Percentiles rank a stretch among this genome's conserved stretches.
These are phyloP conservation scores for Lipomyces orientalis DNA, from an alignment of 805 yeast genomes.

Conservation along the genomic window DNA sequence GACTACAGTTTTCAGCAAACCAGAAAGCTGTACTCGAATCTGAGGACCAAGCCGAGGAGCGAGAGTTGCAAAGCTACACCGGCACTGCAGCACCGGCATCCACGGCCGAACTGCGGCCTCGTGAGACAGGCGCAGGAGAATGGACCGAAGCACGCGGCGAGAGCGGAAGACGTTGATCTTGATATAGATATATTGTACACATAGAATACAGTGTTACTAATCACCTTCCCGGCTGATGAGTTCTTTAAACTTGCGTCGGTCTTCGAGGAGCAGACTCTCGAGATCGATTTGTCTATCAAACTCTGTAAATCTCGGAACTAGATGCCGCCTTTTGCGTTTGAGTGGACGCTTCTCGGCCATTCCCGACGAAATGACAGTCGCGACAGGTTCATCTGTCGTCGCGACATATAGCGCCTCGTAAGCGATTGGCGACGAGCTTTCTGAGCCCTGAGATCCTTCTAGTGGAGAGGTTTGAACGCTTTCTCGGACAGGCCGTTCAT, in stretches of 20 bases:
- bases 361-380: not conserved
- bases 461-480: not conserved
- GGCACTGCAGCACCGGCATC: slow-evolving; percentile 23
- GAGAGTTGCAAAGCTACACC: slow-evolving; percentile 38
- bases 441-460: not conserved
- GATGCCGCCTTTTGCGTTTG: not conserved
- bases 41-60: slow-evolving; percentile 49
- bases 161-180: slow-evolving; percentile 52
- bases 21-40: slow-evolving; percentile 49
- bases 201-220: not conserved
- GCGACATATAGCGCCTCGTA: not conserved
- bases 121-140: slow-evolving; percentile 76
- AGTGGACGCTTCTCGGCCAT: not conserved
- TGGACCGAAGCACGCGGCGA: slow-evolving; percentile 88
- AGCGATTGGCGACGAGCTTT: not conserved
- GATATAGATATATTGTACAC: slow-evolving; percentile 1
- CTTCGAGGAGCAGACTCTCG: not conserved
- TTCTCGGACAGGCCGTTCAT: not conserved
- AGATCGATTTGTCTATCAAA: not conserved
- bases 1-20: slow-evolving; percentile 44
- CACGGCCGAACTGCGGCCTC: slow-evolving; percentile 47
- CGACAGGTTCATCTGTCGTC: not conserved
- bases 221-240: not conserved
- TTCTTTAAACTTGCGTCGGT: not conserved
- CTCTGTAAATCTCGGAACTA: not conserved